These are phyloP conservation scores for Talaromyces sp. DNA, from an alignment of 2,329 filamentous ascomycete species.

Conservation along the genomic window DNA sequence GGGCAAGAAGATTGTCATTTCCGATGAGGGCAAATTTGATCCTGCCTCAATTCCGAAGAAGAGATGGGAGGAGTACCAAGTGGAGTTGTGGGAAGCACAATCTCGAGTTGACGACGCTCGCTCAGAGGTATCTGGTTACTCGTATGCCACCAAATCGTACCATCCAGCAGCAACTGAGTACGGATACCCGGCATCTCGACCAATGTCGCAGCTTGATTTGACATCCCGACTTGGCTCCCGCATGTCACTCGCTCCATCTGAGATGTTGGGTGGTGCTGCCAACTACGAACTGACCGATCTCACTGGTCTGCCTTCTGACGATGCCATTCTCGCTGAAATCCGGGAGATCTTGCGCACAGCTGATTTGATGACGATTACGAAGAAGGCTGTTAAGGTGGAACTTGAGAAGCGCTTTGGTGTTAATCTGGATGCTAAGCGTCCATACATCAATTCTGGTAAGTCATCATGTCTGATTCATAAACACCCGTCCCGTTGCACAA, in stretches of 20 bases:
- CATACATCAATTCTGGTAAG: constrained; percentile 91
- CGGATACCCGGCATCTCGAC: constrained; percentile 60
- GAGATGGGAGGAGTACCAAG: constrained; percentile 99
- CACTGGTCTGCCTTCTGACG: constrained; percentile 76
- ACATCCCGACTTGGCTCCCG: constrained; percentile 57
- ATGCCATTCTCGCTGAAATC: constrained; percentile 88
- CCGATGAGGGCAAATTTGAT: constrained; percentile 97
- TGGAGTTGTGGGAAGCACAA: constrained; percentile 94
- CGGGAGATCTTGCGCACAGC: constrained; percentile 86
- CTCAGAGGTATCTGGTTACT: constrained; percentile 89
- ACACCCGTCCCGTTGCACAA: background rate
- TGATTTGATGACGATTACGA: constrained; percentile 96
- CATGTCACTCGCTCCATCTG: constrained; percentile 76
- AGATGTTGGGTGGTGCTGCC: constrained; percentile 61
- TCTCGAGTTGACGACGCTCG: constrained; percentile 71
- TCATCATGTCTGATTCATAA: constrained; percentile 24
- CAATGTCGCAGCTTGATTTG: constrained; percentile 60
- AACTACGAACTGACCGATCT: constrained; percentile 74
- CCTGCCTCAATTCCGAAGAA: constrained; percentile 89
- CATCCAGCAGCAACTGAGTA: constrained; percentile 67
- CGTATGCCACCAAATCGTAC: constrained; percentile 82
- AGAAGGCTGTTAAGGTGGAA: constrained; percentile 96
- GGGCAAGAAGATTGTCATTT: constrained; percentile 87
- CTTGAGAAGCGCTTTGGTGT: constrained; percentile 87
- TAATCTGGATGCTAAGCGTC: constrained; percentile 78